phyloP scores from a whole-genome alignment of 176 grass and related monocot genomes.

The Avena insularis region DNA sequence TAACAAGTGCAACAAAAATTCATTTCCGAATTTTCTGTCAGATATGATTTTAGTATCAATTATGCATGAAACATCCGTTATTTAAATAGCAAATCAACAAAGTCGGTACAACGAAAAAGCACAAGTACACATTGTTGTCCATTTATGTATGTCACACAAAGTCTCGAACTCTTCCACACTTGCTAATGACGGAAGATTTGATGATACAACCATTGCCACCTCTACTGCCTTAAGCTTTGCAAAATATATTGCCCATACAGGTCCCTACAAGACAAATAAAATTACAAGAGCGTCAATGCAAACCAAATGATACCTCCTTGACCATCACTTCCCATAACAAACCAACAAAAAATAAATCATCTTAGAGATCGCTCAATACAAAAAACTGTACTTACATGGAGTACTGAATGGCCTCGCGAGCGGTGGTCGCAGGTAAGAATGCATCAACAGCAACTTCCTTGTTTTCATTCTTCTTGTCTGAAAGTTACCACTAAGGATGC shows the following conservation, averaged over 20 bases:
- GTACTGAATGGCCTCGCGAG: conserved; percentile 72
- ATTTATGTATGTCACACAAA: neutral
- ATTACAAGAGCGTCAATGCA: neutral
- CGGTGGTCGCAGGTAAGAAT: conserved; percentile 59
- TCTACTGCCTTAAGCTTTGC: conserved; percentile 67
- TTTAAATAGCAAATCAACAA: neutral
- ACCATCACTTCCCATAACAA: neutral
- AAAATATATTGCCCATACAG: conserved; percentile 65
- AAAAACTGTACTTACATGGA: conserved; percentile 55
- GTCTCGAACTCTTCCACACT: neutral
- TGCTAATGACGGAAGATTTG: neutral
- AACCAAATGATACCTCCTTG: neutral
- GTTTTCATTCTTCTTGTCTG: conserved; percentile 82
- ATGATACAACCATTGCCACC: neutral
- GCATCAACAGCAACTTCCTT: conserved; percentile 71
- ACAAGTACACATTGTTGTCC: neutral
- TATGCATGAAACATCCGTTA: neutral
- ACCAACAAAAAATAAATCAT: neutral
- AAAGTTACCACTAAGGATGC: conserved; percentile 44
- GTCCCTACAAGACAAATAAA: conserved; percentile 43
- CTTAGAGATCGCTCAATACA: neutral
- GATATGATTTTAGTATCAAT: neutral
- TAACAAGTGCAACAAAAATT: neutral
- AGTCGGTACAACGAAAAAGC: neutral
- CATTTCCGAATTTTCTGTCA: neutral